Evolutionary conservation across 2,329 filamentous ascomycete genomes (phyloP).

Genomic region (Cladophialophora exuberans): DNA sequence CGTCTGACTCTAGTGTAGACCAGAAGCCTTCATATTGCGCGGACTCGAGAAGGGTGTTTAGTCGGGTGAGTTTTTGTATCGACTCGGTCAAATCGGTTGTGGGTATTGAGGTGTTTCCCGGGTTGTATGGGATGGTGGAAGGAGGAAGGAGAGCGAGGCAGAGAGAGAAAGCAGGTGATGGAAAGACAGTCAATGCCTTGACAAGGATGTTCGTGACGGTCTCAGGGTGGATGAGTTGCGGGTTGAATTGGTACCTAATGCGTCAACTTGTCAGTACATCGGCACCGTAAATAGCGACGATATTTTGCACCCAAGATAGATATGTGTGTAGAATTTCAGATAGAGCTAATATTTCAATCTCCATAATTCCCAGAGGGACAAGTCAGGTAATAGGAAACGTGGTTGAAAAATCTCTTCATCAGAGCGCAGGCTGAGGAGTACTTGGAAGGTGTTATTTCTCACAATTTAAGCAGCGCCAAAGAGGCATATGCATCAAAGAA

Average conservation of each 20-base stretch:
- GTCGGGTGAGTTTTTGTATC: constrained; percentile 79
- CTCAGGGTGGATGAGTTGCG: constrained; percentile 94
- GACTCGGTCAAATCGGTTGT: constrained; percentile 73
- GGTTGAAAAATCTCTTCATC: constrained; percentile 72
- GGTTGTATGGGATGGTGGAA: constrained; percentile 69
- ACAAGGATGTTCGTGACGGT: constrained; percentile 98
- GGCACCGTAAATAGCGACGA: not conserved
- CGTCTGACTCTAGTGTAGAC: constrained; percentile 87
- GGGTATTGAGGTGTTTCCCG: constrained; percentile 47
- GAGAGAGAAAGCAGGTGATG: constrained; percentile 91
- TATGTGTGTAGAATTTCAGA: constrained; percentile 58
- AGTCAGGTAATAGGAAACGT: constrained; percentile 99
- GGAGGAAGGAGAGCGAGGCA: constrained; percentile 91
- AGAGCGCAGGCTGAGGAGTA: constrained; percentile 39
- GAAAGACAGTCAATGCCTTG: constrained; percentile 97
- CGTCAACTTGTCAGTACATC: constrained; percentile 22
- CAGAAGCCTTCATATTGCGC: constrained; percentile 93
- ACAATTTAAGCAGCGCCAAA: constrained; percentile 95
- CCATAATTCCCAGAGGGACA: constrained; percentile 62
- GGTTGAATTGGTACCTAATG: constrained; percentile 96
- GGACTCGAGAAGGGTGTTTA: constrained; percentile 85
- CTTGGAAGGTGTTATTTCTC: constrained; percentile 50
- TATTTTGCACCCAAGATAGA: not conserved
- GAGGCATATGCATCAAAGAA: constrained; percentile 97
- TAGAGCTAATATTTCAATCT: constrained; percentile 72